Percentiles rank a stretch among this genome's conserved stretches.
These are phyloP conservation scores for Trichosporon coremiiforme DNA, from an alignment of 1,284 basidiomycete species.

Conservation along the genomic window DNA sequence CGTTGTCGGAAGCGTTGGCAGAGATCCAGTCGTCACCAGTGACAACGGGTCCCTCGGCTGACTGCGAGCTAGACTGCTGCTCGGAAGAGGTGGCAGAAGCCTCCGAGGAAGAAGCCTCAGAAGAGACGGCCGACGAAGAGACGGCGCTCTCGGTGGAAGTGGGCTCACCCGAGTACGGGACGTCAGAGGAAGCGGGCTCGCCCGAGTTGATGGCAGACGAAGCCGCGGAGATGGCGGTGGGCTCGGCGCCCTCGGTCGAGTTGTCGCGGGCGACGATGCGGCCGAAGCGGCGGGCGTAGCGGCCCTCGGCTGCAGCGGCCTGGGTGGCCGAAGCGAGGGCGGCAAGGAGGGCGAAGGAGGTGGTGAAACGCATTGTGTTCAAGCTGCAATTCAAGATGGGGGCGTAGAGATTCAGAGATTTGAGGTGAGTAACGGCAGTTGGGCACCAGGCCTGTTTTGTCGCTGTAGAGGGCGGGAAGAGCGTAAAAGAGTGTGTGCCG, in stretches of 20 bases:
- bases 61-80: background rate
- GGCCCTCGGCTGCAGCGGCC: conserved; percentile 25
- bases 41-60: background rate
- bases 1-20: background rate
- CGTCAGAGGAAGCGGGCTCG: background rate
- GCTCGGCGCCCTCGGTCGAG: background rate
- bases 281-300: conserved; percentile 22
- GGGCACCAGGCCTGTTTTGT: conserved; percentile 16
- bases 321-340: conserved; percentile 31
- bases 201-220: background rate
- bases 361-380: conserved; percentile 29
- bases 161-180: background rate
- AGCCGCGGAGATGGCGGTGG: background rate
- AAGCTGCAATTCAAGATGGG: background rate
- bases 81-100: background rate
- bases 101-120: background rate
- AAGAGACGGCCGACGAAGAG: background rate
- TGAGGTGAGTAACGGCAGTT: background rate
- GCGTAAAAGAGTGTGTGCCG: conserved; percentile 26
- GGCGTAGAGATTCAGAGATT: background rate
- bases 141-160: conserved; percentile 4
- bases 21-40: conserved; percentile 17
- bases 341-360: conserved; percentile 28
- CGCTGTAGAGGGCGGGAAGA: conserved; percentile 1
- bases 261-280: conserved; percentile 15